A percentile compares a stretch with the other conserved stretches of the same genome.
These are phyloP conservation scores for Vitis hybrid DNA, from an alignment of 177 flowering plant species.

Conservation along the genomic window DNA sequence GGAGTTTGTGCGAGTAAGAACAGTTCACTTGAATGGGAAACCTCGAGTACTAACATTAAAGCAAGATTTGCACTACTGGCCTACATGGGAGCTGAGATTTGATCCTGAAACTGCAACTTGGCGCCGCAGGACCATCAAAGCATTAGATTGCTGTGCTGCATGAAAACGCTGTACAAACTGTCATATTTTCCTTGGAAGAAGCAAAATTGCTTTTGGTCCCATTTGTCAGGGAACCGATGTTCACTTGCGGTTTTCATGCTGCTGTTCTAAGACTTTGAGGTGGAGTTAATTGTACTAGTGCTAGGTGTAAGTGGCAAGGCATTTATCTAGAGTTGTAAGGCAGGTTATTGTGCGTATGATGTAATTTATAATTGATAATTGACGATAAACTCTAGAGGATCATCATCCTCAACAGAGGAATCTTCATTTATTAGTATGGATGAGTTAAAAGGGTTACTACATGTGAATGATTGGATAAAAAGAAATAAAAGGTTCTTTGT, in stretches of 20 bases:
- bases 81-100: constrained; percentile 90
- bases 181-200: not conserved
- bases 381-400: too few relatives aligned
- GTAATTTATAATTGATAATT: too few relatives aligned
- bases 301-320: too few relatives aligned
- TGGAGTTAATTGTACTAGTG: too few relatives aligned
- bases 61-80: constrained; percentile 97
- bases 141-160: constrained; percentile 29
- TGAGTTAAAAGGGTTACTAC: too few relatives aligned
- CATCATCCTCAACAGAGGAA: too few relatives aligned
- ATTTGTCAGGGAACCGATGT: not conserved
- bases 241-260: not conserved
- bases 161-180: not conserved
- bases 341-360: too few relatives aligned
- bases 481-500: too few relatives aligned
- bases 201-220: not conserved
- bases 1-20: constrained; percentile 78
- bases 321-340: too few relatives aligned
- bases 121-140: constrained; percentile 66
- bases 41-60: constrained; percentile 83
- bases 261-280: too few relatives aligned
- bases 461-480: too few relatives aligned
- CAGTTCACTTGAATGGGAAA: constrained; percentile 88
- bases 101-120: constrained; percentile 73
- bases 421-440: too few relatives aligned